A percentile compares a stretch with the other conserved stretches of the same genome.
Conservation (phyloP, 2,329 filamentous ascomycete genomes). For the Gremmenia infestans region DNA sequence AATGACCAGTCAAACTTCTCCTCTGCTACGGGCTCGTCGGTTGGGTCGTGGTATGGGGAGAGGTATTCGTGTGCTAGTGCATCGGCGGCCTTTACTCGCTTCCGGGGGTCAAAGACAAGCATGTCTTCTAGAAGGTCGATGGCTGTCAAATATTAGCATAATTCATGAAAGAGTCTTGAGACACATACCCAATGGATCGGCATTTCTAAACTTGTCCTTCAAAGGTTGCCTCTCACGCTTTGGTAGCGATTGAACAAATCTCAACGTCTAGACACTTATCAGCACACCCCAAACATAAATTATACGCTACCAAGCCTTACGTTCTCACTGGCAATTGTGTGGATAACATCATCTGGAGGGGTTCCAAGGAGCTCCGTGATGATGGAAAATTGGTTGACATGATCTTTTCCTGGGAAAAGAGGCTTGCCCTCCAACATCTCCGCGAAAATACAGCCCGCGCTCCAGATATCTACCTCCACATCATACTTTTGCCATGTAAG, state of each 20-base stretch:
- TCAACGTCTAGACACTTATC: slow-evolving; percentile 61
- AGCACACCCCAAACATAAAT: slow-evolving; percentile 20
- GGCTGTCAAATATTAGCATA: slow-evolving; percentile 47
- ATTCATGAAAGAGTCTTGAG: background rate
- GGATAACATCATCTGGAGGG: slow-evolving; percentile 95
- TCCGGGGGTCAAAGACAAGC: slow-evolving; percentile 98
- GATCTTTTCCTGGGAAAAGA: slow-evolving; percentile 96
- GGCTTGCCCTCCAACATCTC: slow-evolving; percentile 99
- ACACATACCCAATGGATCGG: slow-evolving; percentile 69
- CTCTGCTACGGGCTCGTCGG: slow-evolving; percentile 89
- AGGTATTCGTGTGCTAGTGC: slow-evolving; percentile 91
- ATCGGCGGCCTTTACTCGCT: slow-evolving; percentile 81
- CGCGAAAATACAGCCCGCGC: slow-evolving; percentile 96
- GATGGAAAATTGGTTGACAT: slow-evolving; percentile 99
- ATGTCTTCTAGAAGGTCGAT: slow-evolving; percentile 93
- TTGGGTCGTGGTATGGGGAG: slow-evolving; percentile 93
- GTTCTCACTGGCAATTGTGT: slow-evolving; percentile 97
- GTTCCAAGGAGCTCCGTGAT: slow-evolving; percentile 97
- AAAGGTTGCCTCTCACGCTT: slow-evolving; percentile 89
- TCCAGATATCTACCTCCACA: slow-evolving; percentile 98
- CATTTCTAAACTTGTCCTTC: slow-evolving; percentile 88
- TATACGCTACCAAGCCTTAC: slow-evolving; percentile 44
- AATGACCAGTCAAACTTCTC: slow-evolving; percentile 99
- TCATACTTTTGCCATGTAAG: slow-evolving; percentile 99
- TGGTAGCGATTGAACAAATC: slow-evolving; percentile 95